Percentiles rank a stretch among this genome's conserved stretches.
These are phyloP conservation scores for Schoenoplectus tabernaemontani DNA, from an alignment of 202 grass and related monocot species.

Conservation along the genomic window DNA sequence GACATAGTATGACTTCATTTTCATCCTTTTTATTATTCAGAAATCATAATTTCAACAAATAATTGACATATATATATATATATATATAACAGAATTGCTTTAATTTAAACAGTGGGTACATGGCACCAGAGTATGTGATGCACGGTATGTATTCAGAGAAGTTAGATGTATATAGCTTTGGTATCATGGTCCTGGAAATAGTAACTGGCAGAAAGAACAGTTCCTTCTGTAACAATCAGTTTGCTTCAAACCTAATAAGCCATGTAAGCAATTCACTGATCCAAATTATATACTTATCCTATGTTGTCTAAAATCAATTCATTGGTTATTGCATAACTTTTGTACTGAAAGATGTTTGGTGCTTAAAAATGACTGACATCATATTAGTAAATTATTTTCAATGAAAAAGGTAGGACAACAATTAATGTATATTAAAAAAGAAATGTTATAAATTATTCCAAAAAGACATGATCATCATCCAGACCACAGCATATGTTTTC, in stretches of 20 bases:
- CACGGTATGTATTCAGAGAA: not conserved
- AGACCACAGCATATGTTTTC: too few species aligned
- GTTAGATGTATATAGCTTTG: not conserved
- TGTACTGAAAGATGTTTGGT: too few species aligned
- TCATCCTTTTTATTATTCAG: not conserved
- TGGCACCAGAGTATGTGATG: too few species aligned
- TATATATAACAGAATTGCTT: too few species aligned
- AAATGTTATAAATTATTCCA: too few species aligned
- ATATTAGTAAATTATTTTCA: too few species aligned
- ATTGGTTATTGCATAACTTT: too few species aligned
- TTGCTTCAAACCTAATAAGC: not conserved
- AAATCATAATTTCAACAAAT: not conserved
- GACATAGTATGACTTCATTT: slow-evolving; percentile 14
- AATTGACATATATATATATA: not conserved
- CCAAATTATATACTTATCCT: not conserved
- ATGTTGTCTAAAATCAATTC: not conserved
- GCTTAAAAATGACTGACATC: too few species aligned
- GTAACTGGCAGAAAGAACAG: not conserved
- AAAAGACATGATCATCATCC: too few species aligned
- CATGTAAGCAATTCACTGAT: not conserved
- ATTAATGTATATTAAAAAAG: too few species aligned
- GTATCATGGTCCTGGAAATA: not conserved
- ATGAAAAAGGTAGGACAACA: too few species aligned
- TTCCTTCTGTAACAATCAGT: not conserved
- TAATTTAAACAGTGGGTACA: too few species aligned